A percentile compares a stretch with the other conserved stretches of the same genome.
These are phyloP conservation scores for Periconia digitata DNA, from an alignment of 2,329 filamentous ascomycete species.

Conservation along the genomic window DNA sequence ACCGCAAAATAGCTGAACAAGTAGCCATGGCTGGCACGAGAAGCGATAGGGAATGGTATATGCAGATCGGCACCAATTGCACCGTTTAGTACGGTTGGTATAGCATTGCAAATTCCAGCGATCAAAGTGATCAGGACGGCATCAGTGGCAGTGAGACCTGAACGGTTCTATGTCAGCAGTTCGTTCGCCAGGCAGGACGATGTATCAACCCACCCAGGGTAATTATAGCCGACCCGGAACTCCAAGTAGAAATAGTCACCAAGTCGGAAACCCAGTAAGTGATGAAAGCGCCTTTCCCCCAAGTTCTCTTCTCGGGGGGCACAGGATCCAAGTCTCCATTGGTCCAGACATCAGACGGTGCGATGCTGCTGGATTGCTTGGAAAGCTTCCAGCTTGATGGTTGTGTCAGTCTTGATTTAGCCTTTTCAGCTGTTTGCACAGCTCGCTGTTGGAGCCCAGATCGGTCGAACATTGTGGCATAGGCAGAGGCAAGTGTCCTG, in stretches of 20 bases:
- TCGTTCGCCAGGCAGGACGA: slow-evolving; percentile 32
- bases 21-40: slow-evolving; percentile 14
- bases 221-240: slow-evolving; percentile 50
- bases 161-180: background rate
- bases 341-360: slow-evolving; percentile 32
- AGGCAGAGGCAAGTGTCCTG: background rate
- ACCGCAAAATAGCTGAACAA: slow-evolving; percentile 16
- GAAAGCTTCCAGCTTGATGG: slow-evolving; percentile 17
- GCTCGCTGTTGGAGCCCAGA: slow-evolving; percentile 1
- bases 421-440: slow-evolving; percentile 5
- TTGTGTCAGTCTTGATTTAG: slow-evolving; percentile 5
- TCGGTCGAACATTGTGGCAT: background rate
- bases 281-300: slow-evolving; percentile 46
- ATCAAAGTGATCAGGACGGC: slow-evolving; percentile 38
- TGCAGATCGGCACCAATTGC: slow-evolving; percentile 15
- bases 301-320: slow-evolving; percentile 49
- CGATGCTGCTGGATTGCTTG: slow-evolving; percentile 19
- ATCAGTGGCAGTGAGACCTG: slow-evolving; percentile 12
- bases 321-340: slow-evolving; percentile 52
- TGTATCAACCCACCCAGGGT: slow-evolving; percentile 49
- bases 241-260: slow-evolving; percentile 35
- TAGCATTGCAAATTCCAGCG: slow-evolving; percentile 18
- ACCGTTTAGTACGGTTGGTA: slow-evolving; percentile 22
- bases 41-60: slow-evolving; percentile 14
- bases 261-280: slow-evolving; percentile 52